A percentile compares a stretch with the other conserved stretches of the same genome.
Conservation (phyloP, 73 alveolate species). For the Paraurostyla sp. region DNA sequence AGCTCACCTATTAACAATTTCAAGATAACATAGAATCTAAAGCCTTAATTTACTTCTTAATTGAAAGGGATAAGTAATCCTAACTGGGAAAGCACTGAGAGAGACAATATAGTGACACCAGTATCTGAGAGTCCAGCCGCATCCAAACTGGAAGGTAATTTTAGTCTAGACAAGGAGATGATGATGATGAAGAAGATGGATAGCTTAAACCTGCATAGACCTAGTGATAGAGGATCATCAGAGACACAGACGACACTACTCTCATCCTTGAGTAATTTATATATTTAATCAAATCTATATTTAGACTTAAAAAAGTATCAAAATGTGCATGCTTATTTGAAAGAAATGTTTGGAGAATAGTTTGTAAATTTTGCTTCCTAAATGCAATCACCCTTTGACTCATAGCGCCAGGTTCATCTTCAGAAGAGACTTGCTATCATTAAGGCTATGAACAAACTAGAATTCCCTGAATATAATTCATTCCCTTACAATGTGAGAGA, state of each 20-base stretch:
- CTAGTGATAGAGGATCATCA: conserved; percentile 25
- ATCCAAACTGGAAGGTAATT: no score
- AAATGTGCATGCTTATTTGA: conserved; percentile 6
- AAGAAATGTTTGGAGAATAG: conserved; percentile 56
- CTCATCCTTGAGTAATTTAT: conserved; percentile 3
- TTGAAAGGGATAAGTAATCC: not conserved
- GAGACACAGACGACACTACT: conserved; percentile 17
- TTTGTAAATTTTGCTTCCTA: conserved; percentile 27
- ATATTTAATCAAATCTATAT: not conserved
- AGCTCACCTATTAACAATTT: not conserved
- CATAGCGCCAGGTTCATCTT: not conserved
- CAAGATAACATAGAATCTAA: not conserved
- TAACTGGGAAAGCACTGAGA: not conserved
- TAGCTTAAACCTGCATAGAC: not conserved
- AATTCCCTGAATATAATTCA: conserved; percentile 45
- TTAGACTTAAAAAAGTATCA: conserved; percentile 47
- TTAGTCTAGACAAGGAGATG: not conserved
- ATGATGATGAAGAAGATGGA: not conserved
- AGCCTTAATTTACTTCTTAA: not conserved
- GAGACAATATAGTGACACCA: no score
- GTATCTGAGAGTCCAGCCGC: no score
- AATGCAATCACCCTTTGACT: conserved; percentile 17
- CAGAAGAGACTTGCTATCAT: not conserved
- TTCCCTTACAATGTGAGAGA: conserved; percentile 44
- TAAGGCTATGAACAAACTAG: not conserved